phyloP scores from a whole-genome alignment of 768 basidiomycete species.

The Tulasnella sp. region DNA sequence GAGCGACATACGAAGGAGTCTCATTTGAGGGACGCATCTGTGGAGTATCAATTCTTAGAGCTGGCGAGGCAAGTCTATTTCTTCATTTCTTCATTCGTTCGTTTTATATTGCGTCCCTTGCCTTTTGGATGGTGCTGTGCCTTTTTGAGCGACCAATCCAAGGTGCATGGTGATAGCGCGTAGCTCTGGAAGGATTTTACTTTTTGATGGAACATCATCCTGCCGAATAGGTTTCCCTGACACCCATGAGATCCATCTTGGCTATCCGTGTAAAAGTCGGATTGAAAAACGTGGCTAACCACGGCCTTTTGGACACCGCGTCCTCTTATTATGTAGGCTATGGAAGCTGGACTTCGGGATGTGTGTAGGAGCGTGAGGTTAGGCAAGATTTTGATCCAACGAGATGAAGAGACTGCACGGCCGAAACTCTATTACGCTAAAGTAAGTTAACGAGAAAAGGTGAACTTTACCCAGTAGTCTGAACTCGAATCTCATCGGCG shows the following conservation, averaged over 20 bases:
- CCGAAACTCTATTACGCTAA: conserved; percentile 91
- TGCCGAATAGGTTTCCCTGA: too few relatives aligned
- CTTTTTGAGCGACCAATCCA: conserved; percentile 17
- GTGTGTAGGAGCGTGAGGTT: conserved; percentile 90
- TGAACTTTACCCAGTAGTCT: background rate
- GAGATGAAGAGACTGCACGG: conserved; percentile 91
- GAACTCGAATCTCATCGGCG: conserved; percentile 17
- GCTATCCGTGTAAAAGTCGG: too few relatives aligned
- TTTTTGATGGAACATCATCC: too few relatives aligned
- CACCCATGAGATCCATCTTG: too few relatives aligned
- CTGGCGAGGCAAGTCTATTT: conserved; percentile 57
- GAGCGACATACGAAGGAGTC: conserved; percentile 75
- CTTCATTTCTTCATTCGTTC: background rate
- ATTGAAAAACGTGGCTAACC: too few relatives aligned
- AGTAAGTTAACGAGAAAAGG: conserved; percentile 28
- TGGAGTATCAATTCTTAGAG: conserved; percentile 87
- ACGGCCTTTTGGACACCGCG: background rate
- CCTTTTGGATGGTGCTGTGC: too few relatives aligned
- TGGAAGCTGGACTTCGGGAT: conserved; percentile 94
- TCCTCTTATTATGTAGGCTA: too few relatives aligned
- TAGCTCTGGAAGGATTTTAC: background rate
- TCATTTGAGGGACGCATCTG: conserved; percentile 95
- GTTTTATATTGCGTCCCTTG: background rate
- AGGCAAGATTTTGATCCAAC: conserved; percentile 95
- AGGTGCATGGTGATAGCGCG: background rate